Evolutionary conservation across 2,329 filamentous ascomycete genomes (phyloP), one percentile per base, ranked within the genome.

Genomic region (Biscogniauxia sp.): DNA sequence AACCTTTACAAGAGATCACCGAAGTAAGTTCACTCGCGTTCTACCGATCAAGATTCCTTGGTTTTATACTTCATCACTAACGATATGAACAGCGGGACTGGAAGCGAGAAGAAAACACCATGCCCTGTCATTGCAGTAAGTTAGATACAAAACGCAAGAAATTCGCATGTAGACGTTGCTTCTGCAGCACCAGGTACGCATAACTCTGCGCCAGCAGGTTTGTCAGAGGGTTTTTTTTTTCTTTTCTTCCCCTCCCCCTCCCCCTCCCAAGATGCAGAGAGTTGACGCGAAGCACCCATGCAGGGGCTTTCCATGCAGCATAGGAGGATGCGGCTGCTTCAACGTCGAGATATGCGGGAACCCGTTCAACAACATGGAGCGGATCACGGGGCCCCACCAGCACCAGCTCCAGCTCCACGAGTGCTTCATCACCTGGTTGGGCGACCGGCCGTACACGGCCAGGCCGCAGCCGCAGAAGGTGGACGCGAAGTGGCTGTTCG

Each of bases 311-410:
- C 37, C 37, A 45, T 45, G 37, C 15, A 45, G 37, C 37, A 45
- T 17, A 45, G 37, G 15, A 45, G 15, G 17, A 37, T 55, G 19
- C 19, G 19, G 53, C 32, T 54, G 53, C 20, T n/a, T 5, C 2
- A 19, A 19, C 37, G 20, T 13, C n/a, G 17, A 54, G 11, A 11
- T 17, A 8, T 55, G 53, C 17, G 53, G 53, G 17, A 55, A 55
- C 11, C 53, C 53, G 19, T 45, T 55, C 23, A 55, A 55, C 32
- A 55, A 55, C 28, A 41, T 49, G 19, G 53, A 45, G 26, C 53
- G 53, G 19, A 55, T 55, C 8, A 20, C 49, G 13, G 53, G 53
- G n/a, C 3, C 15, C 9, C 19, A 55, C 20, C 5, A 6, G 19
- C 53, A 32, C 9, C n/a, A 41, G n/a, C n/a, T n/a, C 17, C 20